Evolutionary conservation across 768 basidiomycete genomes (phyloP).

Genomic region (Phylloporus scabripes): DNA sequence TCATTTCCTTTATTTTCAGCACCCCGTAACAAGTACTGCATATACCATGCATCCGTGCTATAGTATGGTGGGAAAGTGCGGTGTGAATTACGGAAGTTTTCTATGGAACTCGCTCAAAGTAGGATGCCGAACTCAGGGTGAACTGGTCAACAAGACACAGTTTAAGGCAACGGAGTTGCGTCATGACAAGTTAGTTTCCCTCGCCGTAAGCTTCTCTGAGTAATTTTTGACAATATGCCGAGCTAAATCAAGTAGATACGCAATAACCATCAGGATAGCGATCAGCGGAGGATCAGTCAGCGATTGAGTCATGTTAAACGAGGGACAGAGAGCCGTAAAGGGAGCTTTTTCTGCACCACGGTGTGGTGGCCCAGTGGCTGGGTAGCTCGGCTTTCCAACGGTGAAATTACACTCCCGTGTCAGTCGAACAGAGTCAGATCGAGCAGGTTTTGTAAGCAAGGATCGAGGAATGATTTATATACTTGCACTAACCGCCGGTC

Average conservation of each 20-base stretch:
- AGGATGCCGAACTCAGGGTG: neutral
- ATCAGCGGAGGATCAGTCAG: neutral
- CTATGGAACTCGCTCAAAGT: neutral
- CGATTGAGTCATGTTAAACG: neutral
- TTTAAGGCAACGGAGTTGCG: neutral
- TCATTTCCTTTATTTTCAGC: neutral
- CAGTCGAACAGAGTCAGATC: neutral
- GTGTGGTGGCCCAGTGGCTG: neutral
- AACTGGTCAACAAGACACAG: neutral
- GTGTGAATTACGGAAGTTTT: neutral
- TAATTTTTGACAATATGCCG: neutral
- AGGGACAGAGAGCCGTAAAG: neutral
- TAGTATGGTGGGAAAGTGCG: neutral
- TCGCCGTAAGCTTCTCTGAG: neutral
- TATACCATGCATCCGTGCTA: neutral
- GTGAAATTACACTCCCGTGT: neutral
- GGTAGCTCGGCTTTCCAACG: neutral
- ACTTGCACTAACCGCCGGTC: neutral
- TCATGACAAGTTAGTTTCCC: neutral
- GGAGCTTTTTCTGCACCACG: neutral
- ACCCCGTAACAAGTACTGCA: neutral
- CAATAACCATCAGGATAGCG: neutral
- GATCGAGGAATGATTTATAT: conserved; percentile 9
- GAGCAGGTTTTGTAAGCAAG: conserved; percentile 14
- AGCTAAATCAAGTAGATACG: neutral